Base-by-base conservation (phyloP, 352 stramenopile genomes). In the Phytophthora aleatoria region DNA sequence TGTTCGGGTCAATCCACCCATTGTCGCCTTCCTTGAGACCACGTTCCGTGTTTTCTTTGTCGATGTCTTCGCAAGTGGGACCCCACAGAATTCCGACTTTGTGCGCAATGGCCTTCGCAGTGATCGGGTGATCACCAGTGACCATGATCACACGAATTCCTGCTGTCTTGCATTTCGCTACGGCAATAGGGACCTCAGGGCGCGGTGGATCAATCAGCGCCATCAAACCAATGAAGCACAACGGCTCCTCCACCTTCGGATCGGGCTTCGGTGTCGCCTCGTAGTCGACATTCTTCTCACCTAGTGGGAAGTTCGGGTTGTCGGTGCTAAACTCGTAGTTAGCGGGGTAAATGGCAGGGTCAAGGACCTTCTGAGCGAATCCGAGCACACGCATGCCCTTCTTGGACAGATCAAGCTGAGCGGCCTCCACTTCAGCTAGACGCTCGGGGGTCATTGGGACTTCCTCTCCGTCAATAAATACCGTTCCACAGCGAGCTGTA, bases 161-260 rank as follows among this genome's bases (percentile, higher is more conserved):
- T 9, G 93, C 92, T 9, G 76, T 94, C 58, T 98, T 97, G 71
- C 91, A 98, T 61, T 97, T 96, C 6, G 77, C 84, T 11, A 98
- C 89, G 2, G 94, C 94, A 30, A 81, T 74, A 2, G 89, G 84
- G 2, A 98, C 94, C 57, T 94, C 85, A 2, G 81, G 65, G 55
- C 96, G 96, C 13, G 96, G 96, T 7, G 96, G 96, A 68, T 99
- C 97, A 60, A 98, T 98, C 35, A 99, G 82, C 8, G 95, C 94
- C 79, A 98, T 98, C 52, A 99, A 74, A 42, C 96, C 97, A 60
- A 99, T 90, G 50, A 99, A 99, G 33, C 89, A 96, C 47, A 88
- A 64, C 1, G 62, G 73, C 61, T 91, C 83, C 76, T 84, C 89
- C 56, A 74, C 92, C 55, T 90, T 96, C 72, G 68, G 73, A 62